Percentiles rank a stretch among this genome's conserved stretches.
phyloP scores from a whole-genome alignment of 371 early-diverging fungal species.

The Saksenaea oblongispora region DNA sequence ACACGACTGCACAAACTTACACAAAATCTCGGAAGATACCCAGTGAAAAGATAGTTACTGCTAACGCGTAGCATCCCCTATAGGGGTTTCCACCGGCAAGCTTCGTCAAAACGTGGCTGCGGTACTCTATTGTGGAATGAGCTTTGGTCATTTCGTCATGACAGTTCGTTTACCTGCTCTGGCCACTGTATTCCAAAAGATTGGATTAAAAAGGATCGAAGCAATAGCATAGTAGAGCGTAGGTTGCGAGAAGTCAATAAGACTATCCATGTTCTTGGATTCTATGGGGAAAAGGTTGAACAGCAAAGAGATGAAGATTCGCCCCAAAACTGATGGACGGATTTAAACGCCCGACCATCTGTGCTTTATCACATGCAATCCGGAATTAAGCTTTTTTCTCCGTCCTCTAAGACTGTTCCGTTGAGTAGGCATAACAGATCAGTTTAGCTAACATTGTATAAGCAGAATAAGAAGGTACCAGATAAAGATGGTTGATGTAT shows the following conservation, averaged over 20 bases:
- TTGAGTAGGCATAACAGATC: no score
- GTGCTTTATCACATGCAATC: constrained; percentile 8
- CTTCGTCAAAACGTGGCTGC: constrained; percentile 67
- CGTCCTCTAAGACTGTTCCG: no score
- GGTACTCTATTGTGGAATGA: constrained; percentile 63
- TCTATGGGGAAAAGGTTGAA: constrained; percentile 2
- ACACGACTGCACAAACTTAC: constrained; percentile 43
- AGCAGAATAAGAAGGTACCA: no score
- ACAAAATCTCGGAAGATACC: constrained; percentile 83
- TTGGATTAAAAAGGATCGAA: constrained; percentile 84
- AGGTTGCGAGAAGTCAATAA: constrained; percentile 64
- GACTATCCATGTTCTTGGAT: constrained; percentile 14
- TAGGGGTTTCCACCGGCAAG: constrained; percentile 70
- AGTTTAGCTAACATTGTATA: no score
- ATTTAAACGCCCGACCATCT: background rate
- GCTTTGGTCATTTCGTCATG: background rate
- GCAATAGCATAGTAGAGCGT: constrained; percentile 70
- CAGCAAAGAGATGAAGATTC: background rate
- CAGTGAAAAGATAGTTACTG: constrained; percentile 77
- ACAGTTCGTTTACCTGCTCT: constrained; percentile 56
- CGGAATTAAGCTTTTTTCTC: no score
- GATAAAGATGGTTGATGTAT: no score
- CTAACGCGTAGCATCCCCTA: constrained; percentile 80
- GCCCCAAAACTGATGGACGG: constrained; percentile 5
- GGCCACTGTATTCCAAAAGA: constrained; percentile 91